These are phyloP conservation scores for Astrothelium macrocarpum DNA, from an alignment of 495 filamentous ascomycete species.

Conservation along the genomic window DNA sequence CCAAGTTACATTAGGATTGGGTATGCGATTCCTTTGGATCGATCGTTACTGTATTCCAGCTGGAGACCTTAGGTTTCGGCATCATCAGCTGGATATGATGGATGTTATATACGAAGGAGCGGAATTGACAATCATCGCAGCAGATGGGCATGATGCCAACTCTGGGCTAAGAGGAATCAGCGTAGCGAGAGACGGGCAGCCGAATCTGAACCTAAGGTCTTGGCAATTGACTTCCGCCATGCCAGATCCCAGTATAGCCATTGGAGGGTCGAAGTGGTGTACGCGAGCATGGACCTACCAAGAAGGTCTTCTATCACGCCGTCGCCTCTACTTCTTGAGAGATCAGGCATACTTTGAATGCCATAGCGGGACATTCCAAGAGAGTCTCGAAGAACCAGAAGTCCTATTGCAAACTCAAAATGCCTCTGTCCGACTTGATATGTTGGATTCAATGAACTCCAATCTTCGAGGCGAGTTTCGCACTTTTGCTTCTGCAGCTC, in stretches of 20 bases:
- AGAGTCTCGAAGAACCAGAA: too few relatives aligned
- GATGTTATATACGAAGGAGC: constrained; percentile 2
- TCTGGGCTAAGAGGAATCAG: background rate
- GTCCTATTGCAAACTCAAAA: too few relatives aligned
- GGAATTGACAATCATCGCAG: background rate
- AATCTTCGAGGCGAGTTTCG: too few relatives aligned
- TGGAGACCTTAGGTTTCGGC: background rate
- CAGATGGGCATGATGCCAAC: background rate
- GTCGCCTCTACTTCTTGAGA: too few relatives aligned
- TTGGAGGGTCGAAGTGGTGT: background rate
- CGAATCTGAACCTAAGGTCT: background rate
- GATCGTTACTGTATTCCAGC: background rate
- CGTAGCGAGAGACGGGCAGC: background rate
- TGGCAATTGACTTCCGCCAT: background rate
- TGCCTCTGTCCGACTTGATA: too few relatives aligned
- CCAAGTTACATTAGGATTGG: background rate
- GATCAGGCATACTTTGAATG: too few relatives aligned
- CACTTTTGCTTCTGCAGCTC: too few relatives aligned
- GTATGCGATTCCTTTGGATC: constrained; percentile 4
- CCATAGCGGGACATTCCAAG: too few relatives aligned
- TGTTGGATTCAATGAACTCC: too few relatives aligned
- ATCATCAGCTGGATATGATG: constrained; percentile 4
- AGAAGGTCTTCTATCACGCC: constrained; percentile 3
- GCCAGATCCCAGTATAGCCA: too few relatives aligned
- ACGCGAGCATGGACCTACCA: constrained; percentile 8